phyloP scores from a whole-genome alignment of 768 basidiomycete species.

The Clavaria fumosa region DNA sequence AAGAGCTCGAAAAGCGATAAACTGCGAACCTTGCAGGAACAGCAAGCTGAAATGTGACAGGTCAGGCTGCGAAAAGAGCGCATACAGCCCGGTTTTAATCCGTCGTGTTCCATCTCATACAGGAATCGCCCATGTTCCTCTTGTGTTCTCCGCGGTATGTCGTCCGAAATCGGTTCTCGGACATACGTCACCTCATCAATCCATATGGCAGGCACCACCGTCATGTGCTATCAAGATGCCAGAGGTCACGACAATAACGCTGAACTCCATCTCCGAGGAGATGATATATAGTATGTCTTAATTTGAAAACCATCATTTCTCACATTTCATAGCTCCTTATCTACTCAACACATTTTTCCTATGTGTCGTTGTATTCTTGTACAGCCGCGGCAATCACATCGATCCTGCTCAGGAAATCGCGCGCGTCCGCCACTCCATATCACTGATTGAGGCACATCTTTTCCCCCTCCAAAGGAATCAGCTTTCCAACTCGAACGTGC shows the following conservation, averaged over 20 bases:
- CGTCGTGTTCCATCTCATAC: constrained; percentile 7
- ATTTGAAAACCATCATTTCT: constrained; percentile 8
- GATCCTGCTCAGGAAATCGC: constrained; percentile 56
- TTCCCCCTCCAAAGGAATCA: constrained; percentile 29
- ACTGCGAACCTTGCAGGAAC: constrained; percentile 77
- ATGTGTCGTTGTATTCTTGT: constrained; percentile 11
- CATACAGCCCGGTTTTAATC: constrained; percentile 6
- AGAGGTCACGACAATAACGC: constrained; percentile 49
- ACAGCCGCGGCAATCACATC: constrained; percentile 18
- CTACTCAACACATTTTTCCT: constrained; percentile 6
- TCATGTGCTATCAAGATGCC: constrained; percentile 66
- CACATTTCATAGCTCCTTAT: constrained; percentile 8
- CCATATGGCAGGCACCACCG: constrained; percentile 48
- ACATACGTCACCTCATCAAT: constrained; percentile 9
- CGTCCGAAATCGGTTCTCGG: neutral
- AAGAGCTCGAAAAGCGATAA: constrained; percentile 75
- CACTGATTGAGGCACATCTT: constrained; percentile 48
- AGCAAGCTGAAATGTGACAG: constrained; percentile 85
- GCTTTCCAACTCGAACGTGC: constrained; percentile 18
- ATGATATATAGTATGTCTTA: constrained; percentile 33
- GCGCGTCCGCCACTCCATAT: constrained; percentile 50
- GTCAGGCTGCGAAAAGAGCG: constrained; percentile 21
- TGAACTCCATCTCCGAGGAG: constrained; percentile 37
- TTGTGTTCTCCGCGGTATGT: constrained; percentile 65
- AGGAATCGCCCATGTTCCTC: constrained; percentile 84